Percentiles rank a stretch among this genome's conserved stretches.
Conservation (phyloP, 2,329 filamentous ascomycete genomes). For the Ceratocystis albifundus region DNA sequence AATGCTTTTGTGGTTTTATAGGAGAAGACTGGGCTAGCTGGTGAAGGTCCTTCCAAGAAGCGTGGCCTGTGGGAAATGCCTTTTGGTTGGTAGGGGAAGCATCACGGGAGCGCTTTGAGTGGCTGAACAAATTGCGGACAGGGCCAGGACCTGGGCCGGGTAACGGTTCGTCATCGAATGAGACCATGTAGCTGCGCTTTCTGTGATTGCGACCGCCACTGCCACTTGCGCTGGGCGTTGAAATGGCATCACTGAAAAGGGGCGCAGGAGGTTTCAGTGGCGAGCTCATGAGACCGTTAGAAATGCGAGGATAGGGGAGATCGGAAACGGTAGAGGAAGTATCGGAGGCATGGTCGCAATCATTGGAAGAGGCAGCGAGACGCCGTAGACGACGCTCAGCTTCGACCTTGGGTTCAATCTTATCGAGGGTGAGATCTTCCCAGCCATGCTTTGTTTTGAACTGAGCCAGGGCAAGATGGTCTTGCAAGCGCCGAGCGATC, state of each 20-base stretch:
- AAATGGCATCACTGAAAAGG: conserved; percentile 70
- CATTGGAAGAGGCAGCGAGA: conserved; percentile 34
- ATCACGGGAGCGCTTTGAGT: conserved; percentile 59
- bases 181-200: conserved; percentile 51
- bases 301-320: conserved; percentile 48
- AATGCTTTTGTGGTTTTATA: conserved; percentile 45
- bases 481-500: conserved; percentile 89
- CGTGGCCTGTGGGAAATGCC: conserved; percentile 41
- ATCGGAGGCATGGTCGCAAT: conserved; percentile 70
- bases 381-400: conserved; percentile 66
- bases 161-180: conserved; percentile 39
- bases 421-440: conserved; percentile 78
- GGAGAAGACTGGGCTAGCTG: conserved; percentile 78
- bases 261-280: conserved; percentile 58
- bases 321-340: conserved; percentile 77
- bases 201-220: conserved; percentile 41
- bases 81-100: conserved; percentile 48
- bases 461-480: conserved; percentile 86
- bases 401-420: conserved; percentile 73
- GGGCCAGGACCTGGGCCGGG: conserved; percentile 26
- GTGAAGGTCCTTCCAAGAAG: conserved; percentile 65
- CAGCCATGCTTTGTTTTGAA: conserved; percentile 96
- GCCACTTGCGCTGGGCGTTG: conserved; percentile 54
- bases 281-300: conserved; percentile 64
- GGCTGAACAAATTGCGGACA: conserved; percentile 35